A percentile compares a stretch with the other conserved stretches of the same genome.
These are phyloP conservation scores for Penicillium expansum DNA, from an alignment of 2,329 filamentous ascomycete species.

Conservation along the genomic window DNA sequence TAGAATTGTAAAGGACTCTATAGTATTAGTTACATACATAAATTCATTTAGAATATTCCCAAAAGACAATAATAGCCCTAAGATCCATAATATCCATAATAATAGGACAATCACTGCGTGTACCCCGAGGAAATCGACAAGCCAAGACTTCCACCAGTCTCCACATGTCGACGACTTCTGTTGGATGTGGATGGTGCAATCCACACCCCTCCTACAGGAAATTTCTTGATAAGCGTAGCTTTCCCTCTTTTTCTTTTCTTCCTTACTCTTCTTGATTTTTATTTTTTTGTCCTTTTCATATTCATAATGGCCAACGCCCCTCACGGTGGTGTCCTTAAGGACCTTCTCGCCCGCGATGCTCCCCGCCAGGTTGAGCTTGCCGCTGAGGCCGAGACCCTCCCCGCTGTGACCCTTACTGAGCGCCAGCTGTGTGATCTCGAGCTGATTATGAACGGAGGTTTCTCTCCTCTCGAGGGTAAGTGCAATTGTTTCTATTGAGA, in stretches of 20 bases:
- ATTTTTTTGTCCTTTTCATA: background rate
- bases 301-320: constrained; percentile 55
- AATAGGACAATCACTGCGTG: background rate
- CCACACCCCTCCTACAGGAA: constrained; percentile 6
- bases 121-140: background rate
- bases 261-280: constrained; percentile 2
- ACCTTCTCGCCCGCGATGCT: constrained; percentile 89
- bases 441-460: constrained; percentile 94
- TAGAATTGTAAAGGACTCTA: background rate
- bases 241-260: constrained; percentile 1
- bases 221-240: constrained; percentile 10
- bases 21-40: background rate
- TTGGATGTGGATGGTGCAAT: constrained; percentile 5
- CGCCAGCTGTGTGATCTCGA: constrained; percentile 97
- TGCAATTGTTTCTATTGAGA: constrained; percentile 23
- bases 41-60: background rate
- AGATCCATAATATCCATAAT: background rate
- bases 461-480: constrained; percentile 93
- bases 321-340: constrained; percentile 94
- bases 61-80: background rate
- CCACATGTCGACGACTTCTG: constrained; percentile 25
- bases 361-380: constrained; percentile 75
- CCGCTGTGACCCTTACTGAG: constrained; percentile 81
- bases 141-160: constrained; percentile 16
- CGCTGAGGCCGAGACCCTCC: constrained; percentile 80